Percentiles rank a stretch among this genome's conserved stretches.
Conservation (phyloP, 2,329 filamentous ascomycete species). For the Chaetothyriales sp. region DNA sequence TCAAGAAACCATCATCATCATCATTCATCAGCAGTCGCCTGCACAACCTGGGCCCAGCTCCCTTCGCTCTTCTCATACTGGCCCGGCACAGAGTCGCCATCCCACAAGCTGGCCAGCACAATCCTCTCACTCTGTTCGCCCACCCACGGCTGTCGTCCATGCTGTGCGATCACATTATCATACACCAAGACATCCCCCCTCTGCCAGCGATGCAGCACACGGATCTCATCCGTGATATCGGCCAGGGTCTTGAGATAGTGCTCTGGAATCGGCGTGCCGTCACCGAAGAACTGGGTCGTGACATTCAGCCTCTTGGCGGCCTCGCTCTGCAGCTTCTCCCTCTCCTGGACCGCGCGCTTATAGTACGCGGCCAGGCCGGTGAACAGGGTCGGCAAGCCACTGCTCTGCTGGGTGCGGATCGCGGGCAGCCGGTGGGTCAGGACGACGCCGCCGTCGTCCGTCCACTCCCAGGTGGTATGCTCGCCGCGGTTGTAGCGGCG, state of each 20-base stretch:
- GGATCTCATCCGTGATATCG: slow-evolving; percentile 35
- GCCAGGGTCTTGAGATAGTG: slow-evolving; percentile 28
- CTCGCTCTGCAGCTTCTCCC: too few relatives aligned
- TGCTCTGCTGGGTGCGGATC: slow-evolving; percentile 33
- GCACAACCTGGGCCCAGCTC: slow-evolving; percentile 34
- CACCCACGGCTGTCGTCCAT: slow-evolving; percentile 35
- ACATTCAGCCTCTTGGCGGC: slow-evolving; percentile 19
- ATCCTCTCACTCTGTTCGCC: slow-evolving; percentile 33
- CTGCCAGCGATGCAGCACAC: slow-evolving; percentile 35
- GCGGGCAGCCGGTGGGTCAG: slow-evolving; percentile 33
- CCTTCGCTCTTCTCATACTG: slow-evolving; percentile 23
- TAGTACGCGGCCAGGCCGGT: slow-evolving; percentile 34
- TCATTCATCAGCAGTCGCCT: slow-evolving; percentile 24
- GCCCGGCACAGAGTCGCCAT: slow-evolving; percentile 32
- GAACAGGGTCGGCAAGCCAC: slow-evolving; percentile 32
- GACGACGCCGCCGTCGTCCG: slow-evolving; percentile 26
- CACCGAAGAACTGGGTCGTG: slow-evolving; percentile 30
- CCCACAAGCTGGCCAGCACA: slow-evolving; percentile 34
- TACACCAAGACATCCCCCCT: slow-evolving; percentile 34
- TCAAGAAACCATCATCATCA: not conserved
- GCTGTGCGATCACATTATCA: slow-evolving; percentile 36
- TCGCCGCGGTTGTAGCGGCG: slow-evolving; percentile 31
- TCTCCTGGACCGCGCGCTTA: slow-evolving; percentile 18
- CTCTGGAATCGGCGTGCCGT: slow-evolving; percentile 34
- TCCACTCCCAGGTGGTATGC: slow-evolving; percentile 36